Evolutionary conservation across 164 flowering plant species (phyloP).

Genomic region (Buxus sempervirens): DNA sequence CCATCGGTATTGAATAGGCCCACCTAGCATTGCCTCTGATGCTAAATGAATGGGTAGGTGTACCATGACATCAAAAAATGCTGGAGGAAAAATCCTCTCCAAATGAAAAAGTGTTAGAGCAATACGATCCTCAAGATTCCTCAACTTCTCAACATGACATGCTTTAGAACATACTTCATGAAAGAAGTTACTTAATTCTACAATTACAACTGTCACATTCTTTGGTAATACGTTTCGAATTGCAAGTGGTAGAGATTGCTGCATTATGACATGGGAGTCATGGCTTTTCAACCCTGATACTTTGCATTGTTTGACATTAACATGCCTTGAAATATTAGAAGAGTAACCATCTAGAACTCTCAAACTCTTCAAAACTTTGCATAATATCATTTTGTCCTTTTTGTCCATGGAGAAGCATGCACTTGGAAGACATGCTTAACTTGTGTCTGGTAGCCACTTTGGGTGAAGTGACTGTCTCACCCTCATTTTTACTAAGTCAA

Average conservation of each 20-base stretch:
- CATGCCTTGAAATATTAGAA: constrained; percentile 20
- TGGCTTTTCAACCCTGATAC: constrained; percentile 18
- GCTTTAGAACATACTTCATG: constrained; percentile 9
- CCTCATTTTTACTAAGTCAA: constrained; percentile 13
- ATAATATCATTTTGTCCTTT: constrained; percentile 5
- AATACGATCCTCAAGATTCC: neutral
- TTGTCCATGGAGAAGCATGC: constrained; percentile 11
- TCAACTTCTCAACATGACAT: neutral
- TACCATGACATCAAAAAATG: constrained; percentile 22
- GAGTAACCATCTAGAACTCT: constrained; percentile 23
- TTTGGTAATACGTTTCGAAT: too few relatives aligned
- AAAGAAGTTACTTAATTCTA: constrained; percentile 11
- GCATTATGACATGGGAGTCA: constrained; percentile 24
- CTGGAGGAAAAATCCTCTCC: constrained; percentile 20
- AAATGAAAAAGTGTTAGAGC: constrained; percentile 8
- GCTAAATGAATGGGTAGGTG: constrained; percentile 21
- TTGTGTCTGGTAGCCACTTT: neutral
- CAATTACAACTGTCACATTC: too few relatives aligned
- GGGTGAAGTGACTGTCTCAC: constrained; percentile 15
- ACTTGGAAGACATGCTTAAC: constrained; percentile 3
- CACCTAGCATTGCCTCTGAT: constrained; percentile 8
- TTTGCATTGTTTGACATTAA: constrained; percentile 12
- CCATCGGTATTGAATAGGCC: constrained; percentile 22
- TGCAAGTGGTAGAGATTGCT: too few relatives aligned
- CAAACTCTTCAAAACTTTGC: neutral